Evolutionary conservation across 2,329 filamentous ascomycete species (phyloP).

Genomic region (Claviceps sorghi): DNA sequence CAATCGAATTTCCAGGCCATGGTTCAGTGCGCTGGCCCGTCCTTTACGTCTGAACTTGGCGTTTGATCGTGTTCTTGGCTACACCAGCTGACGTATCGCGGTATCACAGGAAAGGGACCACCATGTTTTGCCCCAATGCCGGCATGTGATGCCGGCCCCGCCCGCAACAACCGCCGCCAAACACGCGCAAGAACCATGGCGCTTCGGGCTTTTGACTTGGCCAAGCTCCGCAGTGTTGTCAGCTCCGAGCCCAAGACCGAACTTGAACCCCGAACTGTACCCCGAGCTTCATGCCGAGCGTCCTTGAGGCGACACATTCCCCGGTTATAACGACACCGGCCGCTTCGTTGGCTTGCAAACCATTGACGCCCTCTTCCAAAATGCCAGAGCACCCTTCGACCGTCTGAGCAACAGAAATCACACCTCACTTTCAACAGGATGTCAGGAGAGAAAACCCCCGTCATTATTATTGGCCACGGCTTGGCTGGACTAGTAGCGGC

Average conservation of each 20-base stretch:
- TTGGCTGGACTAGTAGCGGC: slow-evolving; percentile 46
- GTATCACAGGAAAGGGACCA: neutral
- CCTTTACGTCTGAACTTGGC: too few species aligned
- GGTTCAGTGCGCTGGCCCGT: too few species aligned
- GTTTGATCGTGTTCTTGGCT: neutral
- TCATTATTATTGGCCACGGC: slow-evolving; percentile 42
- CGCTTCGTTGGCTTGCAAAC: too few species aligned
- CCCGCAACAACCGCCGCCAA: neutral
- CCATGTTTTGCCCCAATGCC: neutral
- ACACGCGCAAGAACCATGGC: neutral
- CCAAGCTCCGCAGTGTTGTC: neutral
- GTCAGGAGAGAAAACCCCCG: slow-evolving; percentile 17
- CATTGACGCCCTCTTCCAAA: neutral
- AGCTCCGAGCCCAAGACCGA: neutral
- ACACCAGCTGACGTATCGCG: too few species aligned
- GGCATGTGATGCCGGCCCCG: neutral
- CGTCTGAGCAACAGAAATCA: neutral
- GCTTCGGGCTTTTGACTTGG: neutral
- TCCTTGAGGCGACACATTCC: neutral
- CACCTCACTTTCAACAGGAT: slow-evolving; percentile 17
- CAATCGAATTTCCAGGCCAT: too few species aligned
- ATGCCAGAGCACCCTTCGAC: neutral
- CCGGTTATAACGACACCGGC: too few species aligned
- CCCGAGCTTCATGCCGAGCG: neutral
- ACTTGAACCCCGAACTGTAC: neutral